These are phyloP conservation scores for Porphyrellus sp. DNA, from an alignment of 1,284 basidiomycete species.

Conservation along the genomic window DNA sequence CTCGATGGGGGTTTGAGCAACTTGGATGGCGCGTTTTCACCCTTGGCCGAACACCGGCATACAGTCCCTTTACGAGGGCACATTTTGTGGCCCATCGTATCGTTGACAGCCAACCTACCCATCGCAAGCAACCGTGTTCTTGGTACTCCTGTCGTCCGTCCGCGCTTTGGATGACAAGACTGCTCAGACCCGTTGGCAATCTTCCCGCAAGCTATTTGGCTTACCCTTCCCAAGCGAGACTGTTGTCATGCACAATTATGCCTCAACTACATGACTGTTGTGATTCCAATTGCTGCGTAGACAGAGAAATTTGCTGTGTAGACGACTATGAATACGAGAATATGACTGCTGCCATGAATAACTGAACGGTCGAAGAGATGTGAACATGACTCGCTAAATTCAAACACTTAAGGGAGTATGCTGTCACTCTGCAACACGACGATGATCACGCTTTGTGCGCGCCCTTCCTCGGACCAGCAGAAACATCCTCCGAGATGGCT, in stretches of 20 bases:
- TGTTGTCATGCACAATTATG: slow-evolving; percentile 28
- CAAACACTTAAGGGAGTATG: neutral
- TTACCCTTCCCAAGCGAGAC: neutral
- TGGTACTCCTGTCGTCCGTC: slow-evolving; percentile 4
- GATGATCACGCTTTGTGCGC: slow-evolving; percentile 19
- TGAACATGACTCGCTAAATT: neutral
- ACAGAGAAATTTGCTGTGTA: slow-evolving; percentile 18
- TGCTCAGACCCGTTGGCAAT: slow-evolving; percentile 4
- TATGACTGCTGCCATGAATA: slow-evolving; percentile 4
- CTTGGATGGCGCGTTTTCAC: slow-evolving; percentile 1
- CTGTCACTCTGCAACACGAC: neutral
- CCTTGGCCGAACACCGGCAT: slow-evolving; percentile 12
- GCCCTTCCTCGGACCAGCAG: slow-evolving; percentile 17
- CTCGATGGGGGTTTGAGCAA: slow-evolving; percentile 16
- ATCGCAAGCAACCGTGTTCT: slow-evolving; percentile 19
- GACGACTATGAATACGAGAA: slow-evolving; percentile 20
- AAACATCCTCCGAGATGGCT: slow-evolving; percentile 28
- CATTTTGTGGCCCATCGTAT: slow-evolving; percentile 7
- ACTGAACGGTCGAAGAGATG: neutral
- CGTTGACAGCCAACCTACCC: slow-evolving; percentile 8
- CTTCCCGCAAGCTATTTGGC: neutral
- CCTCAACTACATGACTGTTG: slow-evolving; percentile 16
- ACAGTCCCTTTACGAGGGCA: slow-evolving; percentile 9
- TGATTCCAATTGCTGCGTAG: slow-evolving; percentile 15
- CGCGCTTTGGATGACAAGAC: slow-evolving; percentile 5